These are phyloP conservation scores for Domatiomyces globalis DNA, from an alignment of 2,329 filamentous ascomycete species.

Conservation along the genomic window DNA sequence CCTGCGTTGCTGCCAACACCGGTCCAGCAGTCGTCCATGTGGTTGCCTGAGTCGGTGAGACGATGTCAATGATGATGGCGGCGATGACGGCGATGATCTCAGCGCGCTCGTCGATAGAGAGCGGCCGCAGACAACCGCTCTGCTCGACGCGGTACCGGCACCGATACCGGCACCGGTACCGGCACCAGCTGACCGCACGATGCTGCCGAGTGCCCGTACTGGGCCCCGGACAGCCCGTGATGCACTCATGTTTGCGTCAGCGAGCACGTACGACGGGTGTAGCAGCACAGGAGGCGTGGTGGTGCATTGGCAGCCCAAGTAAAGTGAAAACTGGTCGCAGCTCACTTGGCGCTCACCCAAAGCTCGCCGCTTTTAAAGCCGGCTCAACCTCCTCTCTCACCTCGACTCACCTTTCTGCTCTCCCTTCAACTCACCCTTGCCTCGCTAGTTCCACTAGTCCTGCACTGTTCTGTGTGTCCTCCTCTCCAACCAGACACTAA, in stretches of 20 bases:
- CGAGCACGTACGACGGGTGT: neutral
- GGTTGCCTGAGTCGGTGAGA: neutral
- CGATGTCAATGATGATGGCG: neutral
- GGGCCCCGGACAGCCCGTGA: constrained; percentile 13
- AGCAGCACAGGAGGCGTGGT: neutral
- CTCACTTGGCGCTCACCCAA: too few relatives aligned
- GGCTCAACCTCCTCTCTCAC: too few relatives aligned
- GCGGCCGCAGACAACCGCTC: neutral
- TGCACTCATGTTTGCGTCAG: constrained; percentile 13
- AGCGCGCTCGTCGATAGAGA: neutral
- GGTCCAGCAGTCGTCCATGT: constrained; percentile 19
- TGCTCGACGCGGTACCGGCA: neutral
- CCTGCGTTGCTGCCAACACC: constrained; percentile 30
- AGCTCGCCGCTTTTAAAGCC: too few relatives aligned
- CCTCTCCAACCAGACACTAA: too few relatives aligned
- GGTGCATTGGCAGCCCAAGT: neutral
- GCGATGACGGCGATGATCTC: neutral
- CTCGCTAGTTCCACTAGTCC: too few relatives aligned
- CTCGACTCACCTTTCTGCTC: too few relatives aligned
- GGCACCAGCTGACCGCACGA: constrained; percentile 21
- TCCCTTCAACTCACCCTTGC: too few relatives aligned
- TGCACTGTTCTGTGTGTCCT: too few relatives aligned
- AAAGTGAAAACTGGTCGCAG: too few relatives aligned
- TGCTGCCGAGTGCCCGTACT: constrained; percentile 17
- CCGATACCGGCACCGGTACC: too few relatives aligned